Base-by-base conservation (phyloP, 2,329 filamentous ascomycete species). In the Incumbomyces lentus region DNA sequence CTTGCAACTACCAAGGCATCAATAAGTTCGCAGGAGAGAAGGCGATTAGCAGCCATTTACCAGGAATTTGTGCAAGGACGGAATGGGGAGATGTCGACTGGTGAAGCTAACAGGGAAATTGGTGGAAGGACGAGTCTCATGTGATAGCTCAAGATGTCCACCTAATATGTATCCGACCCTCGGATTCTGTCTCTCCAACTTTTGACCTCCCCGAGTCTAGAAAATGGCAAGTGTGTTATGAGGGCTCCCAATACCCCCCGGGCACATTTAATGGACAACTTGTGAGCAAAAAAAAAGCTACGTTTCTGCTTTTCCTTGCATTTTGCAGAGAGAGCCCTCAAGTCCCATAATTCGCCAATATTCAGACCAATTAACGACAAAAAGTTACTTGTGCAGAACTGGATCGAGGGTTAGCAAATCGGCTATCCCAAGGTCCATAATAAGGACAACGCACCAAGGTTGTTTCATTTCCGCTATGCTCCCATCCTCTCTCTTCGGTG, bases 11-110 rank as follows among this genome's bases (percentile, higher is more conserved):
- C 90, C 3, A 73, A 89, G 54, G 78, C 86, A 17, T 93, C 86
- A 63, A 93, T 96, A 55, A 86, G 84, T 60, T 70, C 72, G 2
- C 77, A 87, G 49, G 92, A 98, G 68, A 76, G 81, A 58, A 73
- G 69, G 51, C 72, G 90, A 49, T 65, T 98, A 54, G 74, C 78
- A 58, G 78, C 77, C 34, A 95, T 98, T 51, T 98, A 98, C 62
- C 73, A 75, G 13, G 92, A 98, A 67, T 98, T 98, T 70, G 82
- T 95, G 0, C 85, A 86, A 3, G 89, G 88, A 0, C 75, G 92
- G 56, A 95, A 89, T 64, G 92, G 92, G 6, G 89, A 96, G 70
- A 88, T 98, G 86, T 86, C 82, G 50, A 90, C 84, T 64, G 92
- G 92, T 1, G 86, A 96, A 66, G 88, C 85, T 0, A 85, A 84